These are phyloP conservation scores for Nasturtium officinale DNA, from an alignment of 345 rosid species.

Conservation along the genomic window DNA sequence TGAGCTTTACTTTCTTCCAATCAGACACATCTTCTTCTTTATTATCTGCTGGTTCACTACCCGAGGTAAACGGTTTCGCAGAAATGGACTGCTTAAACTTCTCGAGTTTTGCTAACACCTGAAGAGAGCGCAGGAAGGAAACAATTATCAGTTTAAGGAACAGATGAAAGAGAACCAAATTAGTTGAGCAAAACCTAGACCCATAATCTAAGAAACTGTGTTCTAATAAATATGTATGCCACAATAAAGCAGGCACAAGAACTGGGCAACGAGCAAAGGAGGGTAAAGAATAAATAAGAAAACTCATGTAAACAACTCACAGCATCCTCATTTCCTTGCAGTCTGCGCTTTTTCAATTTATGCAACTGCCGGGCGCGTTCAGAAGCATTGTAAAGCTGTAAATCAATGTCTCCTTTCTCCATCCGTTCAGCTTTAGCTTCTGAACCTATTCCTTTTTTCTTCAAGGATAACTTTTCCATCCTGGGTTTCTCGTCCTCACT, in stretches of 20 bases:
- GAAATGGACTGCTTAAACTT: constrained; percentile 65
- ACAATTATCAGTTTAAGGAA: constrained; percentile 1
- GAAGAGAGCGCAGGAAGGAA: constrained; percentile 6
- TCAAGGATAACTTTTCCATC: constrained; percentile 78
- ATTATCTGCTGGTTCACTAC: constrained; percentile 47
- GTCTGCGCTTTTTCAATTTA: constrained; percentile 89
- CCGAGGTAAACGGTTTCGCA: constrained; percentile 50
- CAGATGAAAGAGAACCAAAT: background rate
- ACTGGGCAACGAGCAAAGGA: constrained; percentile 18
- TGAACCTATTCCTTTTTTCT: constrained; percentile 90
- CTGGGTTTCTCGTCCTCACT: constrained; percentile 68
- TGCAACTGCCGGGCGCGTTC: constrained; percentile 80
- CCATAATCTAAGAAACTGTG: background rate
- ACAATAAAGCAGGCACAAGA: background rate
- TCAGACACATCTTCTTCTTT: constrained; percentile 64
- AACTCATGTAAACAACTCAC: constrained; percentile 49
- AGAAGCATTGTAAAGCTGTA: constrained; percentile 70
- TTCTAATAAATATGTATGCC: constrained; percentile 12
- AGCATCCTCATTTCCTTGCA: constrained; percentile 91
- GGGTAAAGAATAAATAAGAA: constrained; percentile 12
- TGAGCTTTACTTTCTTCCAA: constrained; percentile 65
- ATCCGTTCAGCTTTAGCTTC: constrained; percentile 81
- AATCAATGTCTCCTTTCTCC: constrained; percentile 76
- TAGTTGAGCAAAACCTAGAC: background rate
- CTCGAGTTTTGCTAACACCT: constrained; percentile 83